Base-by-base conservation (phyloP, 1,284 basidiomycete genomes). In the Vanrija humicola region DNA sequence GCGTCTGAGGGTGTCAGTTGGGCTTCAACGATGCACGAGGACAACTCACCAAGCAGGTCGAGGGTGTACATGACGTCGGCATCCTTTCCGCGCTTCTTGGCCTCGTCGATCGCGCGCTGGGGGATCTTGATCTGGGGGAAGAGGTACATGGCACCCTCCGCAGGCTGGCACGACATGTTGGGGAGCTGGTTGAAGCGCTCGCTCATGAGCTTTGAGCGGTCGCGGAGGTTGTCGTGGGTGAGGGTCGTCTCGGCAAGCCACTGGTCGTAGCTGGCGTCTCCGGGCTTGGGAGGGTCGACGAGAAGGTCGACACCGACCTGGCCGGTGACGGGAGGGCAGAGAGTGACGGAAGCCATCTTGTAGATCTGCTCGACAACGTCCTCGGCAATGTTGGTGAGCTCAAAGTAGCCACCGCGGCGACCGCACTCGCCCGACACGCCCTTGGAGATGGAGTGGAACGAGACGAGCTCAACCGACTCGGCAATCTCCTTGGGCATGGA, bases 381-480 rank as follows among this genome's bases (percentile, higher is more conserved):
- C 12, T 84, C 78, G 16, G 80, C 71, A 63, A 97, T 80, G 78
- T 97, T 96, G 62, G 83, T 82, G 70, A 85, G 84, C 77, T 97
- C 93, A 71, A 94, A 93, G 80, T 95, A 97, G 3, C 93, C 93
- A 40, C 93, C 93, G 52, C 93, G 83, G 38, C 93, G 82, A 14
- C 93, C 93, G 73, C 93, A 97, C 78, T 97, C 93, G 61, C 93
- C 93, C 43, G 84, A 85, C 59, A 95, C 89, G 55, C 93, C 93
- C 77, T 97, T 97, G 53, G 89, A 93, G 72, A 93, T 93, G 51
- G 89, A 92, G 80, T 97, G 93, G 85, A 95, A 96, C 49, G 88
- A 91, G 48, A 96, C 82, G 69, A 97, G 84, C 47, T 90, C 85
- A 59, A 93, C 78, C 19, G 67, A 65, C 38, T 77, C 66, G n/a